Evolutionary conservation across 345 rosid genomes (phyloP).

Genomic region (Abelmoschus esculentus): DNA sequence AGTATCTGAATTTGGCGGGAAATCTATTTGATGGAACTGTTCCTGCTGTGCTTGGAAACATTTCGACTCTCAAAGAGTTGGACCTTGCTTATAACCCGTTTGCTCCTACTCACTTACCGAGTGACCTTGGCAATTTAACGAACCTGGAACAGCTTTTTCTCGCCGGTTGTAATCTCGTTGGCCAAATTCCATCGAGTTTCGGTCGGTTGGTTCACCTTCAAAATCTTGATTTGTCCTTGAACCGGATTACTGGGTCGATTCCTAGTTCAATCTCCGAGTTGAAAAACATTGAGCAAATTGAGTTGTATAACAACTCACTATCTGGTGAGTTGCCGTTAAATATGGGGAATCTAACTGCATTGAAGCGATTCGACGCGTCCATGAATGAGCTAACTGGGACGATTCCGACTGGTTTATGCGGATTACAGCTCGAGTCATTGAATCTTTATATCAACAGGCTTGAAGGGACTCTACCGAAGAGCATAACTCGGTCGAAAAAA

Average conservation of each 20-base stretch:
- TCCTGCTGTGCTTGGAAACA: slow-evolving; percentile 48
- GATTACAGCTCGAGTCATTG: slow-evolving; percentile 52
- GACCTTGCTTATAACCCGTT: slow-evolving; percentile 57
- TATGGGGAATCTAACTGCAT: slow-evolving; percentile 40
- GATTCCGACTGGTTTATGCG: slow-evolving; percentile 56
- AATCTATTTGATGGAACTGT: slow-evolving; percentile 52
- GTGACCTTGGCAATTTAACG: slow-evolving; percentile 43
- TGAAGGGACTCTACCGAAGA: slow-evolving; percentile 60
- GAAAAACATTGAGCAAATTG: slow-evolving; percentile 45
- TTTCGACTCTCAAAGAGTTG: slow-evolving; percentile 48
- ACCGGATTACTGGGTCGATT: slow-evolving; percentile 53
- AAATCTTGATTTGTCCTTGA: slow-evolving; percentile 47
- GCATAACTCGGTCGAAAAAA: slow-evolving; percentile 45
- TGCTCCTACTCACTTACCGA: slow-evolving; percentile 39
- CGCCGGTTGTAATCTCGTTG: slow-evolving; percentile 37
- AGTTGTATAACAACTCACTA: slow-evolving; percentile 62
- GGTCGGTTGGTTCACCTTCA: slow-evolving; percentile 29
- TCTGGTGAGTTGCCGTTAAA: slow-evolving; percentile 53
- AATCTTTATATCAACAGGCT: slow-evolving; percentile 57
- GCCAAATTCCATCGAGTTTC: slow-evolving; percentile 46
- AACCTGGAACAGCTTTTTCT: slow-evolving; percentile 61
- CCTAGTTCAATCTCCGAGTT: slow-evolving; percentile 52
- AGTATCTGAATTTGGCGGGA: slow-evolving; percentile 37
- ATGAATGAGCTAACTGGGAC: slow-evolving; percentile 51
- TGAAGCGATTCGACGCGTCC: slow-evolving; percentile 58